A percentile compares a stretch with the other conserved stretches of the same genome.
Conservation (phyloP, 768 basidiomycete species). For the Hypholoma fasciculare region DNA sequence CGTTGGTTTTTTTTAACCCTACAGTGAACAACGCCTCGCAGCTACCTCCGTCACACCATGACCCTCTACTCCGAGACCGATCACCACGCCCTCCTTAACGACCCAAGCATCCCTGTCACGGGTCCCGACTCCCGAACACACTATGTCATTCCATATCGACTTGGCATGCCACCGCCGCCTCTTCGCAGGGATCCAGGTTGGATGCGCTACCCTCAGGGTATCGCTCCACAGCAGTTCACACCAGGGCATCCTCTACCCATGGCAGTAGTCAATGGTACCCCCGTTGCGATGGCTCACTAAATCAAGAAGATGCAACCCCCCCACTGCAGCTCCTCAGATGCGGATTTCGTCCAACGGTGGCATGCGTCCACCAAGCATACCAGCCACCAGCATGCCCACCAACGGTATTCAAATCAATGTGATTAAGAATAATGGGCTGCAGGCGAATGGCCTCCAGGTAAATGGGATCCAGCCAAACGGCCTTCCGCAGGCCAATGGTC, state of each 20-base stretch:
- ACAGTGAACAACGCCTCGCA: constrained; percentile 20
- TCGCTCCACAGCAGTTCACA: constrained; percentile 19
- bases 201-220: constrained; percentile 27
- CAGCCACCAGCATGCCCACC: constrained; percentile 20
- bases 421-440: neutral
- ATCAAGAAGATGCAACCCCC: constrained; percentile 66
- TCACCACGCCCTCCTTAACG: constrained; percentile 46
- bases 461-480: too few species aligned
- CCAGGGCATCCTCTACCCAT: constrained; percentile 54
- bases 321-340: constrained; percentile 53
- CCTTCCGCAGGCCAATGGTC: constrained; percentile 8
- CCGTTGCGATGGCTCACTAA: constrained; percentile 60
- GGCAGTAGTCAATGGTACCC: constrained; percentile 42
- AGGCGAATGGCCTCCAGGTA: neutral
- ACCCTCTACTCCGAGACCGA: constrained; percentile 58
- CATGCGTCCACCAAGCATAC: constrained; percentile 46
- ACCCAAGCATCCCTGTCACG: constrained; percentile 55
- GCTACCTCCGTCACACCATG: constrained; percentile 57
- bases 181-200: constrained; percentile 18
- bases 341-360: constrained; percentile 61
- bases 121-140: constrained; percentile 57
- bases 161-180: constrained; percentile 37
- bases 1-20: constrained; percentile 46
- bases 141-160: constrained; percentile 61
- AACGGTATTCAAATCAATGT: constrained; percentile 23